Base-by-base conservation (phyloP, 2,329 filamentous ascomycete species). In the Aspergillus sp. region DNA sequence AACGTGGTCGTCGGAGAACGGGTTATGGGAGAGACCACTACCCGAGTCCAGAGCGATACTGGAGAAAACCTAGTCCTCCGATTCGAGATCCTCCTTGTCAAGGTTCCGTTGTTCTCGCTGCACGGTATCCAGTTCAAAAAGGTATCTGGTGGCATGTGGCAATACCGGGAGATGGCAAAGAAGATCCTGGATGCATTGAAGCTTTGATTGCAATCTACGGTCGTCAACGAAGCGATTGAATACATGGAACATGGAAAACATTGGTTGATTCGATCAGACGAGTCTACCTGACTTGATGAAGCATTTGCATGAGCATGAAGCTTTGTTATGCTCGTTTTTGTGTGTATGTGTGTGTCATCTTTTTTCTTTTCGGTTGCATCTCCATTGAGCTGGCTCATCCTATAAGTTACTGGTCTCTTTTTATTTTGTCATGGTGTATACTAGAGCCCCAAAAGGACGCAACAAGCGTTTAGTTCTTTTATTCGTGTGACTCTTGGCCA, bases 71-170 rank as follows among this genome's bases (percentile, higher is more conserved):
- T 95, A 78, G 77, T 88, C 33, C 73, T 97, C 41, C 83, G 88
- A 51, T 98, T 97, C 61, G 93, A 98, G 64, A 95, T 97, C 50
- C 83, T 96, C 54, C 93, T 98, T 55, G 93, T 98, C 64, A 98
- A 98, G 70, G 90, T 98, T 27, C 93, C 93, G 9, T 73, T 98
- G 40, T 82, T 98, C 48, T 90, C 86, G 34, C 71, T 98, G 45
- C 91, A 98, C 61, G 93, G 93, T 39, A 90, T 98, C 49, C 93
- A 97, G 66, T 98, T 98, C 74, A 98, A 98, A 77, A 90, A 93
- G 63, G 85, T 97, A 54, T 82, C 88, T 45, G 91, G 93, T 31
- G 91, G 94, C 47, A 97, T 93, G 46, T 97, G 91, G 90, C 90
- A 96, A 67, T 98, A 95, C 72, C 95, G 96, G 74, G 91, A 88